phyloP scores from a whole-genome alignment of 441 rosid species.

The Gossypium trilobum region DNA sequence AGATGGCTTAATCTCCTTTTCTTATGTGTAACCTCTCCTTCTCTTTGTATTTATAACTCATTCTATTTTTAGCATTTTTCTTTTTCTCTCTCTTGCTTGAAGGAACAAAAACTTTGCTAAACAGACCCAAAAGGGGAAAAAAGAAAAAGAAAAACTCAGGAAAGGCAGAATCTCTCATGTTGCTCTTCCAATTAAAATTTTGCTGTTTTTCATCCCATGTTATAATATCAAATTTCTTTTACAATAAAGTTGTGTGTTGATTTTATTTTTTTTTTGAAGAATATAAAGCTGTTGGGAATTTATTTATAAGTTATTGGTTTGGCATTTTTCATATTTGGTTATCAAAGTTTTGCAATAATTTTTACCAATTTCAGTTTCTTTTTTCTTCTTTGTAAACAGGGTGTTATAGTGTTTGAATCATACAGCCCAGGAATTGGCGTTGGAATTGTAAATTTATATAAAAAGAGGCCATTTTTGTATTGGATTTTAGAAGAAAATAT shows the following conservation, averaged over 20 bases:
- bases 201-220: constrained; percentile 6
- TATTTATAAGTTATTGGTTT: constrained; percentile 15
- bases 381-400: constrained; percentile 13
- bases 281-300: constrained; percentile 10
- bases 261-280: constrained; percentile 7
- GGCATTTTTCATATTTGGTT: neutral
- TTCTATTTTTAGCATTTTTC: constrained; percentile 25
- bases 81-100: neutral
- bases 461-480: constrained; percentile 4
- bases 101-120: constrained; percentile 14
- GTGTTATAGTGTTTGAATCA: neutral
- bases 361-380: neutral
- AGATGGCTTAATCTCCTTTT: constrained; percentile 18
- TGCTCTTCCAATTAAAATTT: neutral
- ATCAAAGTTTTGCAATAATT: neutral
- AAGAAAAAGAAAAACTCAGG: neutral
- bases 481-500: neutral
- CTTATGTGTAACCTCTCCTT: constrained; percentile 20
- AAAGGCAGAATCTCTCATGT: constrained; percentile 1
- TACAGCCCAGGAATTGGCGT: constrained; percentile 1
- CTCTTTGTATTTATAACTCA: constrained; percentile 9
- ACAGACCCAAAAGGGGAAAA: neutral
- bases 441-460: constrained; percentile 16
- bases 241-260: constrained; percentile 1
- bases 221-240: constrained; percentile 16